Evolutionary conservation across 2,329 filamentous ascomycete genomes (phyloP).

Genomic region (Fusarium redolens): DNA sequence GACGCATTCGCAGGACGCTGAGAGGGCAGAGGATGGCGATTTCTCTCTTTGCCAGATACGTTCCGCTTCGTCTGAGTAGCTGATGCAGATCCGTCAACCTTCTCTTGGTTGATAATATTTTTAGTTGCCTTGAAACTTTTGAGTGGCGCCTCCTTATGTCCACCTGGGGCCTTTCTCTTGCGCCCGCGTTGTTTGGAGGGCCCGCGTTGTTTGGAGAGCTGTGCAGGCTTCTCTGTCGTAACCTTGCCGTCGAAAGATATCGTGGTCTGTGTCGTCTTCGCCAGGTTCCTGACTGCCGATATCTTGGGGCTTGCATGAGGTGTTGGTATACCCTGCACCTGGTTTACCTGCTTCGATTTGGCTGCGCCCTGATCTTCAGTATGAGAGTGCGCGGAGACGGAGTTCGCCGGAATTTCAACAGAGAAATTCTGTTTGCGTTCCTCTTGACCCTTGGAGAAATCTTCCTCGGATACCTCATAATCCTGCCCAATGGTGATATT

Average conservation of each 20-base stretch:
- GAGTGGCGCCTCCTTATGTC: constrained; percentile 57
- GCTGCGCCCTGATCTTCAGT: constrained; percentile 43
- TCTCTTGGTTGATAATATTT: constrained; percentile 26
- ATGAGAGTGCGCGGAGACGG: constrained; percentile 24
- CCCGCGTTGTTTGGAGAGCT: constrained; percentile 47
- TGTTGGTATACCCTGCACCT: constrained; percentile 65
- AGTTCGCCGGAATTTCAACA: constrained; percentile 44
- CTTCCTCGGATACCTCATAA: constrained; percentile 59
- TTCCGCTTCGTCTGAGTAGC: constrained; percentile 3
- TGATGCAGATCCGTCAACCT: constrained; percentile 34
- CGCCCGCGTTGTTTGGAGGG: constrained; percentile 48
- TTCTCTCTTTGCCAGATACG: background rate
- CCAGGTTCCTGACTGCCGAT: constrained; percentile 53
- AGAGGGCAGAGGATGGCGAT: constrained; percentile 31
- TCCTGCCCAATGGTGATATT: constrained; percentile 65
- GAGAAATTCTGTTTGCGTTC: constrained; percentile 49
- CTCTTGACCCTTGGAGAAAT: constrained; percentile 55
- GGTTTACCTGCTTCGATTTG: constrained; percentile 55
- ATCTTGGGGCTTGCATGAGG: constrained; percentile 67
- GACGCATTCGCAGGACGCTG: constrained; percentile 36
- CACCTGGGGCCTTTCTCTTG: constrained; percentile 51
- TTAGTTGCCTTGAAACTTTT: constrained; percentile 44
- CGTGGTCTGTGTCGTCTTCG: constrained; percentile 63
- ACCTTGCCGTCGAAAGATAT: constrained; percentile 56
- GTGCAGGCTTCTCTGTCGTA: constrained; percentile 25